Evolutionary conservation across 2,329 filamentous ascomycete genomes (phyloP), one percentile per base, ranked within the genome.

Genomic region (Lachnellula cervina): DNA sequence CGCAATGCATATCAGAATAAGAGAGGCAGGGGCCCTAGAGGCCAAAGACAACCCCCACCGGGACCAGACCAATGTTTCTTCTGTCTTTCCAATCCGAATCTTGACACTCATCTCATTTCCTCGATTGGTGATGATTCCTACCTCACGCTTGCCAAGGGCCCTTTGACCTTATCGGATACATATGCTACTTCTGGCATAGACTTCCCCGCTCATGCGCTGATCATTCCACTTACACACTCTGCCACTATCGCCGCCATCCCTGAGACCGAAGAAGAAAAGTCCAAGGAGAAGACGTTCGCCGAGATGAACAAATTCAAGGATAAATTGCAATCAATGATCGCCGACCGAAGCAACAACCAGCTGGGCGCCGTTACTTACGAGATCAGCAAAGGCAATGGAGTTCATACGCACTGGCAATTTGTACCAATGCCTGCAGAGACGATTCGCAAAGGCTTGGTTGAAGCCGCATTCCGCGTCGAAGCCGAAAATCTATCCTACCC

Each of bases 361-460:
- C 82, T 97, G 1, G 94, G 93, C 16, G 82, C 86, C 2, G 88
- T 97, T 1, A 94, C 90, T 0, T 99, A 90, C 84, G 94, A 97
- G 73, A 92, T 99, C 65, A 93, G 86, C 68, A 86, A 91, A 50
- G 79, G 78, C 4, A 81, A 82, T 51, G 90, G 94, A 53, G 85
- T 97, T 54, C 94, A 99, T 69, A 80, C 87, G 1, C 93, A 97
- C 68, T 97, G 92, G 94, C 95, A 99, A 72, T 88, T 95, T 63
- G 75, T 97, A 32, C 90, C 94, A 0, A 77, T 95, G 0, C 82
- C 88, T 0, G 76, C 80, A 0, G 79, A 87, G 9, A 75, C 90
- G 45, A 80, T 96, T 50, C 75, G 74, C 19, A 83, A 84, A 47
- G 88, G 89, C 0, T 77, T 96, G 1, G 89, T 96, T 0, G 90